Conservation (phyloP, 306 rosid species). For the Prinsepia uniflora region DNA sequence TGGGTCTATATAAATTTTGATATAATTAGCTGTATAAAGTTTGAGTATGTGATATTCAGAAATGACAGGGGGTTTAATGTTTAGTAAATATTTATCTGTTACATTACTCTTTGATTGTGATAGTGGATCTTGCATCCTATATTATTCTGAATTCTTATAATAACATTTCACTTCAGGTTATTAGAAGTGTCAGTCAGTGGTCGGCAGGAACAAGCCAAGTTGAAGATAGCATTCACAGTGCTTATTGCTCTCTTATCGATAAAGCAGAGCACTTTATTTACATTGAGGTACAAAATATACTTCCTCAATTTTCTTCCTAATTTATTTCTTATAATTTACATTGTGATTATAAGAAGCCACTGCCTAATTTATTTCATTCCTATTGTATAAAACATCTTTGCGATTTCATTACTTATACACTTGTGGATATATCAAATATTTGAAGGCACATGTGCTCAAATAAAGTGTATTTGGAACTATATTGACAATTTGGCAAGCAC, state of each 20-base stretch:
- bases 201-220: slow-evolving; percentile 98
- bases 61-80: not conserved
- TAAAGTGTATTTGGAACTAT: not conserved
- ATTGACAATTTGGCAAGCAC: not conserved
- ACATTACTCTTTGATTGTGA: slow-evolving; percentile 5
- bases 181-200: slow-evolving; percentile 99
- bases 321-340: too few relatives aligned
- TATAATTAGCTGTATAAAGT: not conserved
- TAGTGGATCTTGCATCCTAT: slow-evolving; percentile 14
- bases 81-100: not conserved
- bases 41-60: not conserved
- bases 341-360: not conserved
- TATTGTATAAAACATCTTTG: not conserved
- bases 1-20: not conserved
- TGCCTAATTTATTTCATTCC: not conserved
- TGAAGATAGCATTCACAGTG: slow-evolving; percentile 90
- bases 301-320: slow-evolving; percentile 14
- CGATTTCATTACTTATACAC: not conserved
- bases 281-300: slow-evolving; percentile 64
- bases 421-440: not conserved
- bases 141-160: slow-evolving; percentile 6
- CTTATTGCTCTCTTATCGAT: slow-evolving; percentile 91
- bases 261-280: slow-evolving; percentile 91
- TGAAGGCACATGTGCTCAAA: slow-evolving; percentile 9
- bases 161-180: slow-evolving; percentile 49